A percentile compares a stretch with the other conserved stretches of the same genome.
These are phyloP conservation scores for Curvularia sp. DNA, from an alignment of 2,329 filamentous ascomycete genomes.

Conservation along the genomic window DNA sequence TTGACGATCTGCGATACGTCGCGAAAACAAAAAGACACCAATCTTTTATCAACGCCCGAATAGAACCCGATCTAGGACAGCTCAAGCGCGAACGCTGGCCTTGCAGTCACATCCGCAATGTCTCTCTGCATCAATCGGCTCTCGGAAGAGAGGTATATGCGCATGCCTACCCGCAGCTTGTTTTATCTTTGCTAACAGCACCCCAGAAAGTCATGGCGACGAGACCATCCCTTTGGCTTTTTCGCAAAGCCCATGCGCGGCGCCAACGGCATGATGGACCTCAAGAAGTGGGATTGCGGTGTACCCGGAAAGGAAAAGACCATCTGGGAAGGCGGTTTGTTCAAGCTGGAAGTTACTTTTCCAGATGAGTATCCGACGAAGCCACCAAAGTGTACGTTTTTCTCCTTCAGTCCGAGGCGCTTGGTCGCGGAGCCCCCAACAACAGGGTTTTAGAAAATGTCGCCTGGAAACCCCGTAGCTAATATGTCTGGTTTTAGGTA, in stretches of 20 bases:
- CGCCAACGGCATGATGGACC: conserved; percentile 79
- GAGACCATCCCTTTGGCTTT: conserved; percentile 97
- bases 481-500: conserved; percentile 66
- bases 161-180: no score
- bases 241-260: conserved; percentile 88
- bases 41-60: not conserved
- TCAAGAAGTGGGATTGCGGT: conserved; percentile 96
- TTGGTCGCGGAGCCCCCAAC: not conserved
- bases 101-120: conserved; percentile 61
- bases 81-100: conserved; percentile 16
- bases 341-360: conserved; percentile 92
- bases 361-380: conserved; percentile 99
- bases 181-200: not conserved
- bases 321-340: conserved; percentile 95
- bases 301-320: conserved; percentile 97
- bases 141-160: conserved; percentile 48
- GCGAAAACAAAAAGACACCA: not conserved
- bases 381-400: conserved; percentile 88
- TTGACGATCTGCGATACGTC: not conserved
- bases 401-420: not conserved
- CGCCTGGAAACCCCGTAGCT: not conserved
- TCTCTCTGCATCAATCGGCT: conserved; percentile 83
- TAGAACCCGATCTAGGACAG: not conserved
- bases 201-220: conserved; percentile 90
- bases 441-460: not conserved